These are phyloP conservation scores for Penicillium cosmopolitanum DNA, from an alignment of 495 filamentous ascomycete genomes.

Conservation along the genomic window DNA sequence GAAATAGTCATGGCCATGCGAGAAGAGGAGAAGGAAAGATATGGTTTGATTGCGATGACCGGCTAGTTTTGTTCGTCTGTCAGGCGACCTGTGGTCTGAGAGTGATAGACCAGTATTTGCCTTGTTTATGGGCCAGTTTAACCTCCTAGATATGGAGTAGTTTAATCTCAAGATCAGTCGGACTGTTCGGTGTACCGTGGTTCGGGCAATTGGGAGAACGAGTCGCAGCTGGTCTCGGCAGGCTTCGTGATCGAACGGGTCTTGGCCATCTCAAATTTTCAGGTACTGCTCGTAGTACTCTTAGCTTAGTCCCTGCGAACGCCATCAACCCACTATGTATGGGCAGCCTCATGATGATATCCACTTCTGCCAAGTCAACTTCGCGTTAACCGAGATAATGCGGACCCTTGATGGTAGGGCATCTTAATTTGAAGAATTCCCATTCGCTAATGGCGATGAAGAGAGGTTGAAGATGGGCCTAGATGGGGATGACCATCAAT, in stretches of 20 bases:
- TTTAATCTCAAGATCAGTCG: slow-evolving; percentile 1
- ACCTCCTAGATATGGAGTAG: neutral
- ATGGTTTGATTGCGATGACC: slow-evolving; percentile 13
- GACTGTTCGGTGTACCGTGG: slow-evolving; percentile 17
- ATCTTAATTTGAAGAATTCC: neutral
- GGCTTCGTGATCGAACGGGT: slow-evolving; percentile 8
- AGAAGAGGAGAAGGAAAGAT: neutral
- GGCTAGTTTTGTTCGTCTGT: neutral
- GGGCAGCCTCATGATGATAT: slow-evolving; percentile 2
- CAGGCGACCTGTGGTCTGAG: neutral
- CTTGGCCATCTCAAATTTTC: neutral
- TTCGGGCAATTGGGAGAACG: slow-evolving; percentile 3
- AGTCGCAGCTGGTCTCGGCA: slow-evolving; percentile 4
- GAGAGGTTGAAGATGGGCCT: neutral
- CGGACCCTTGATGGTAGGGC: neutral
- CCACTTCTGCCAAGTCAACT: slow-evolving; percentile 4
- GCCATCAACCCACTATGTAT: neutral
- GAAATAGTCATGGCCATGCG: slow-evolving; percentile 10
- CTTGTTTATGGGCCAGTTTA: neutral
- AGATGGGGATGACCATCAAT: slow-evolving; percentile 6
- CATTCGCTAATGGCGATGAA: neutral
- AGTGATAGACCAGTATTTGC: neutral
- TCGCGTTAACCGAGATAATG: slow-evolving; percentile 7
- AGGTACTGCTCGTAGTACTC: neutral
- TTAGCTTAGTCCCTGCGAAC: neutral